Conservation (phyloP, 2,329 filamentous ascomycete genomes). For the Fusarium floridanum region DNA sequence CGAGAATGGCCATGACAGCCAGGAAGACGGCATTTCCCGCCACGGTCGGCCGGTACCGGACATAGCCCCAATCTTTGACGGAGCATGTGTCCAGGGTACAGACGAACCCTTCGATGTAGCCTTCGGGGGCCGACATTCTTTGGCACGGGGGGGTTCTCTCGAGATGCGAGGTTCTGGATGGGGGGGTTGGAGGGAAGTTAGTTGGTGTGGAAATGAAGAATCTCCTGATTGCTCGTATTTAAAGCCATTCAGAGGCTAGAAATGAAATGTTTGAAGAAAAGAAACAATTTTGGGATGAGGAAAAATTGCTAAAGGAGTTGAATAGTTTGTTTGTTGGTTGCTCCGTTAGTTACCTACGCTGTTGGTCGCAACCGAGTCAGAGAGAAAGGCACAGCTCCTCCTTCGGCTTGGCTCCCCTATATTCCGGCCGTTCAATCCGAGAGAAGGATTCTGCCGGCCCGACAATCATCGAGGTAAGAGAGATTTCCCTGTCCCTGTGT, state of each 20-base stretch:
- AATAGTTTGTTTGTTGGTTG: conserved; percentile 8
- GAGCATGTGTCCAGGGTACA: conserved; percentile 37
- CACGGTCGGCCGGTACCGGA: conserved; percentile 31
- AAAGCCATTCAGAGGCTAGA: conserved; percentile 7
- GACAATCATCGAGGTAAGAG: background rate
- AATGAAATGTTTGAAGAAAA: background rate
- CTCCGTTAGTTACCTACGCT: background rate
- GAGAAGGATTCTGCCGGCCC: background rate
- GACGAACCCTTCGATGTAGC: conserved; percentile 27
- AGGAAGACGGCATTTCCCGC: conserved; percentile 33
- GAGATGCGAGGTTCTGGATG: background rate
- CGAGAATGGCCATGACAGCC: conserved; percentile 27
- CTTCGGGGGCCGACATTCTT: conserved; percentile 27
- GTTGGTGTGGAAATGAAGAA: background rate
- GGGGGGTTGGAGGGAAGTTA: background rate
- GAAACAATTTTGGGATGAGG: background rate
- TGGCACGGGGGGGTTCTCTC: background rate
- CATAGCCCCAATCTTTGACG: conserved; percentile 31
- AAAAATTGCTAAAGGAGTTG: background rate
- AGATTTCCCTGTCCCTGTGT: background rate
- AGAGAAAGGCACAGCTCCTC: background rate
- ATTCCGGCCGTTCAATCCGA: conserved; percentile 24
- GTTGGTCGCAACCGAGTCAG: conserved; percentile 7
- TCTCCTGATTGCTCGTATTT: conserved; percentile 12
- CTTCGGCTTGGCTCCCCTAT: conserved; percentile 22